Conservation (phyloP, 805 yeast genomes). For the Saturnispora diversa region DNA sequence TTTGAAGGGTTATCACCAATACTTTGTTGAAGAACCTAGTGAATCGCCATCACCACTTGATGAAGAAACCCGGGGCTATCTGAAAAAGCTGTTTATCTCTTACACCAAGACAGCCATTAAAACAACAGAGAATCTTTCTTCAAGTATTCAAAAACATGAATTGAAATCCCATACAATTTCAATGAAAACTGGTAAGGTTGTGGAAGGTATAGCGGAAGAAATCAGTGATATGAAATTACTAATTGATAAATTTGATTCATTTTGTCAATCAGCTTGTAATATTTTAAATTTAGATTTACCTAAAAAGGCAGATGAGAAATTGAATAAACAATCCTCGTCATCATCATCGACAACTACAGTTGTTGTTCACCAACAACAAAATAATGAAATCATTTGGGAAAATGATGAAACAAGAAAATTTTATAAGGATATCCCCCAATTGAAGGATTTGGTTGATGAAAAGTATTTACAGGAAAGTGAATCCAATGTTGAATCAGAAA, state of each 20-base stretch:
- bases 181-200: constrained; percentile 56
- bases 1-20: constrained; percentile 37
- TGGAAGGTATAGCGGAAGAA: constrained; percentile 28
- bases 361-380: not conserved
- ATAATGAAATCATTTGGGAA: constrained; percentile 43
- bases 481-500: constrained; percentile 7
- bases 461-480: constrained; percentile 15
- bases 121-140: constrained; percentile 30
- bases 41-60: constrained; percentile 19
- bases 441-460: constrained; percentile 30
- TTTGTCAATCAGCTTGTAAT: constrained; percentile 38
- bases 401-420: constrained; percentile 57
- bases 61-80: constrained; percentile 5
- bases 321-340: constrained; percentile 20
- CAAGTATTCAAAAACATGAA: constrained; percentile 30
- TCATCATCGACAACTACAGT: constrained; percentile 20
- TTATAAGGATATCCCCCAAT: constrained; percentile 47
- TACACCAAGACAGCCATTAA: constrained; percentile 38
- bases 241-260: constrained; percentile 37
- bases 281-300: constrained; percentile 35
- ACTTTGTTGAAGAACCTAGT: constrained; percentile 27
- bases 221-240: constrained; percentile 23
- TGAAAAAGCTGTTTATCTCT: constrained; percentile 33
- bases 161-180: constrained; percentile 44
- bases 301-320: constrained; percentile 24